Conservation (phyloP, 2,329 filamentous ascomycete genomes). For the Dactylellina parvicollis region DNA sequence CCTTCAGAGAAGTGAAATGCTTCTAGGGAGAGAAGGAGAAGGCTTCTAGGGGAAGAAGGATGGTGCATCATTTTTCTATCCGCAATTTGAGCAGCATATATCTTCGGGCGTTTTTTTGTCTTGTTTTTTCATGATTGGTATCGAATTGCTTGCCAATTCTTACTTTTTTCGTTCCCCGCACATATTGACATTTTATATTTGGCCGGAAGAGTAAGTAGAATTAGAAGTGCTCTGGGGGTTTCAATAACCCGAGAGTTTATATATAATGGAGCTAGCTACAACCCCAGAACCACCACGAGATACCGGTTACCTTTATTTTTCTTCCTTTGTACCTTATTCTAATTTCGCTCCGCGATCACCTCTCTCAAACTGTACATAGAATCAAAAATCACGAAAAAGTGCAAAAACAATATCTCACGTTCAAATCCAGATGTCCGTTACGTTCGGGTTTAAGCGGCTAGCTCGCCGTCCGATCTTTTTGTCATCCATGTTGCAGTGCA, state of each 20-base stretch:
- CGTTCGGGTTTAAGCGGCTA: neutral
- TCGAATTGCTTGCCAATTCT: slow-evolving; percentile 24
- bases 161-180: too few relatives aligned
- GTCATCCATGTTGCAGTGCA: too few relatives aligned
- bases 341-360: slow-evolving; percentile 13
- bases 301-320: neutral
- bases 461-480: too few relatives aligned
- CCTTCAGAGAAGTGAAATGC: too few relatives aligned
- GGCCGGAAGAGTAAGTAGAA: slow-evolving; percentile 8
- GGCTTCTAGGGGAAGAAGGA: neutral
- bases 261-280: too few relatives aligned
- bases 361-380: slow-evolving; percentile 34
- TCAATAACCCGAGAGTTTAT: too few relatives aligned
- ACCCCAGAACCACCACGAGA: neutral
- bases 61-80: slow-evolving; percentile 9
- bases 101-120: slow-evolving; percentile 21
- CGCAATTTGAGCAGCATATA: slow-evolving; percentile 38
- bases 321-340: slow-evolving; percentile 2
- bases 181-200: neutral
- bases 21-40: neutral
- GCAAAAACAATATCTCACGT: too few relatives aligned
- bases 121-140: neutral
- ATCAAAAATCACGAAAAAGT: too few relatives aligned
- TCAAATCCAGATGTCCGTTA: too few relatives aligned
- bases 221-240: neutral